Conservation (phyloP, 305 asterid genomes). For the Solanum hybrid region DNA sequence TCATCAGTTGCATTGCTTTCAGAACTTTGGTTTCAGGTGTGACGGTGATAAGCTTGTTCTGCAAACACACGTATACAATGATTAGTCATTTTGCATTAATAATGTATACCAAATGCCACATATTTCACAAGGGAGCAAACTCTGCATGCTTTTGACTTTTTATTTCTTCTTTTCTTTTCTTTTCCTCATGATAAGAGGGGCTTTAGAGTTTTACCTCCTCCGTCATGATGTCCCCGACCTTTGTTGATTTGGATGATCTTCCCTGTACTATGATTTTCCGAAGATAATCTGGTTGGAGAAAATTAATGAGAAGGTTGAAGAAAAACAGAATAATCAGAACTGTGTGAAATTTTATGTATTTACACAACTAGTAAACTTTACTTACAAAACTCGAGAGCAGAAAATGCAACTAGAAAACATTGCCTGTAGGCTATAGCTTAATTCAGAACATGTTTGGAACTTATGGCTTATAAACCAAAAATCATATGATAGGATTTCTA, state of each 20-base stretch:
- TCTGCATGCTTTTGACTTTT: background rate
- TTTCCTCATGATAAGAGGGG: background rate
- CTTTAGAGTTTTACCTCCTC: conserved; percentile 60
- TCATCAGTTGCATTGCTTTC: conserved; percentile 98
- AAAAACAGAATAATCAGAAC: background rate
- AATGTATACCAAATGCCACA: background rate
- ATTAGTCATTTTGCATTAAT: background rate
- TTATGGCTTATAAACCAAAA: background rate
- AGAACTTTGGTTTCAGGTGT: conserved; percentile 83
- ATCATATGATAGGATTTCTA: background rate
- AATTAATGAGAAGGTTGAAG: background rate
- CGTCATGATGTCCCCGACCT: conserved; percentile 98
- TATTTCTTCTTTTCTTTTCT: background rate
- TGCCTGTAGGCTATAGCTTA: background rate
- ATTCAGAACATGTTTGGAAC: background rate
- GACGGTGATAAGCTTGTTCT: conserved; percentile 94
- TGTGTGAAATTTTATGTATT: background rate
- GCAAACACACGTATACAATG: conserved; percentile 12
- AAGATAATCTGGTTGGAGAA: conserved; percentile 63
- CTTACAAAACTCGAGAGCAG: background rate
- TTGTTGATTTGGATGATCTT: conserved; percentile 92
- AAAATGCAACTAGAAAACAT: background rate
- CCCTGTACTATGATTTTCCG: conserved; percentile 97
- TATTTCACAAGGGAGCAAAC: background rate
- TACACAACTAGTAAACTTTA: background rate